Percentiles rank a stretch among this genome's conserved stretches.
Evolutionary conservation across 202 grass and related monocot genomes (phyloP).

Genomic region (Carex sylvatica): DNA sequence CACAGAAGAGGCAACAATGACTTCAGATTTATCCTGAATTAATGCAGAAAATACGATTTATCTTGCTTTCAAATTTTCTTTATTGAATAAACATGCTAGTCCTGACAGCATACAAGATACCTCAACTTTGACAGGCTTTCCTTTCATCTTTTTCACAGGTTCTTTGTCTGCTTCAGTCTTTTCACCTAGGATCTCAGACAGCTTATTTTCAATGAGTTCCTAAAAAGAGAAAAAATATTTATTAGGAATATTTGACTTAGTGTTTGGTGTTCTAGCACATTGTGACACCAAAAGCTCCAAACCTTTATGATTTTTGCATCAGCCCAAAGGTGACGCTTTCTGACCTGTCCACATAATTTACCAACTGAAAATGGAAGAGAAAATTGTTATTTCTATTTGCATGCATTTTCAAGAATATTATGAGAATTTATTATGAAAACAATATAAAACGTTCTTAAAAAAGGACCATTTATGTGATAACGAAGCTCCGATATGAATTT

Average conservation of each 20-base stretch:
- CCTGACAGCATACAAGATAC: constrained; percentile 26
- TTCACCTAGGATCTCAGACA: constrained; percentile 62
- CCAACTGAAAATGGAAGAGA: constrained; percentile 49
- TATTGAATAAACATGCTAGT: neutral
- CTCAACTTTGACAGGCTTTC: constrained; percentile 75
- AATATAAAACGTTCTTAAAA: neutral
- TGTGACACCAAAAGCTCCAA: neutral
- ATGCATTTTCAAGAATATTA: constrained; percentile 6
- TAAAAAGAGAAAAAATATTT: constrained; percentile 34
- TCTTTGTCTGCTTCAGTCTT: constrained; percentile 85
- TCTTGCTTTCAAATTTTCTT: neutral
- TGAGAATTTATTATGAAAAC: neutral
- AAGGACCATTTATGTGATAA: constrained; percentile 82
- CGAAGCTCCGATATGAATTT: constrained; percentile 68
- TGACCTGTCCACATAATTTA: constrained; percentile 75
- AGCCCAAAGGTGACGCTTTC: constrained; percentile 71
- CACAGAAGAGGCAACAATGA: constrained; percentile 31
- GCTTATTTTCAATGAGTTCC: constrained; percentile 76
- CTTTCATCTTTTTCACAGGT: constrained; percentile 85
- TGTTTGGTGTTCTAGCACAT: neutral
- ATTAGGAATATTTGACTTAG: neutral
- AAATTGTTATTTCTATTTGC: neutral
- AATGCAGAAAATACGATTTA: constrained; percentile 14
- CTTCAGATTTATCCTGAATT: constrained; percentile 64
- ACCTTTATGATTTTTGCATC: constrained; percentile 87